Evolutionary conservation across 192 early-diverging fungal genomes (phyloP), one percentile per base, ranked within the genome.

Genomic region (Blastocladiella britannica): DNA sequence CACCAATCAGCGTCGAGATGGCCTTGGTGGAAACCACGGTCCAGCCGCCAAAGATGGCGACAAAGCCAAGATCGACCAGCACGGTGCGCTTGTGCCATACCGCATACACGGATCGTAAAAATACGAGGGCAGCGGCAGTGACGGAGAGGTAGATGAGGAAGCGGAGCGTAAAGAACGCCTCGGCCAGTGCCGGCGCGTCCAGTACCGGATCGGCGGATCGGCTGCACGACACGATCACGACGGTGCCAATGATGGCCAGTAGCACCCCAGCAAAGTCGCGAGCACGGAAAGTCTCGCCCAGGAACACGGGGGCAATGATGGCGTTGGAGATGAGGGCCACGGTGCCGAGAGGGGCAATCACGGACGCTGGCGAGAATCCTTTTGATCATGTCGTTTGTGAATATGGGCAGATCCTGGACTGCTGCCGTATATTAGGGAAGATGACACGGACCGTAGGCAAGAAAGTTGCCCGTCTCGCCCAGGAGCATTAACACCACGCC

Each of bases 261-360:
- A 75, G 0, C 37, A 85, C 65, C 4, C 83, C 83, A 0, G 74
- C 15, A 24, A 80, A 57, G 60, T 85, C 83, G 9, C 75, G 72
- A 0, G 55, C 65, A 52, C 83, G 58, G 43, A 81, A 79, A 15
- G 62, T 58, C 59, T 85, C 83, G 25, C 75, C 72, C 7, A 85
- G 59, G 68, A 84, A 76, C 4, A 82, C 61, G 3, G 83, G 83
- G 4, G 83, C 83, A 22, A 85, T 53, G 30, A 83, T 75, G 7
- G 81, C 80, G 68, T 85, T 85, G 28, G 70, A 72, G 37, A 85
- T 76, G 28, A 85, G 56, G 0, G 82, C 76, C 12, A 80, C 79
- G 0, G 83, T 85, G n/a, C 83, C 83, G 26, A 85, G 58, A 0
- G 83, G 83, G 22, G 83, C 80, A 57, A 85, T 75, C 5, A 81